Conservation (phyloP, 139 green algal species). For the Dunaliella sp. region DNA sequence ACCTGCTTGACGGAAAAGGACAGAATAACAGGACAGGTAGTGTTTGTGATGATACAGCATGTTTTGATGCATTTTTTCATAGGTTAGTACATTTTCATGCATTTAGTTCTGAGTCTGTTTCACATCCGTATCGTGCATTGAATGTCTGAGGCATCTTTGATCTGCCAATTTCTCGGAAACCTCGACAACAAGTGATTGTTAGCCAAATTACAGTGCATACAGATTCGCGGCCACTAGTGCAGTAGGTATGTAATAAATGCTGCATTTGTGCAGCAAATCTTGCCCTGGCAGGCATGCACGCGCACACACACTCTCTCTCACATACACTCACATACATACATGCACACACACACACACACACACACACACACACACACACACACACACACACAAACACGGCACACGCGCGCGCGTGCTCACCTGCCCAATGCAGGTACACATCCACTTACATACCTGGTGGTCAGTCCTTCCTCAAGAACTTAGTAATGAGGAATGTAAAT, state of each 20-base stretch:
- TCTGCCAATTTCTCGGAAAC: too few relatives aligned
- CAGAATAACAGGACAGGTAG: not conserved
- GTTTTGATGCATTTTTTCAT: not conserved
- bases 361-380: not conserved
- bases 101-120: too few relatives aligned
- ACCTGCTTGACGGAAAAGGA: too few relatives aligned
- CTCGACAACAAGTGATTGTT: too few relatives aligned
- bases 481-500: constrained; percentile 17
- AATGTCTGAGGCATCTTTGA: too few relatives aligned
- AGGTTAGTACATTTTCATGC: too few relatives aligned
- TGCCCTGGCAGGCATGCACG: not conserved
- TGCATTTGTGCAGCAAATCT: not conserved
- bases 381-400: not conserved
- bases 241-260: too few relatives aligned
- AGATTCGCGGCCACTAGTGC: too few relatives aligned
- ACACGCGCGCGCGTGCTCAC: too few relatives aligned
- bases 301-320: not conserved
- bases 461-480: constrained; percentile 25
- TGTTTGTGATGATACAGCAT: not conserved
- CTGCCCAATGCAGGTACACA: constrained; percentile 23
- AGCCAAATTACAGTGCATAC: too few relatives aligned
- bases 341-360: not conserved
- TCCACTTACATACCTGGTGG: constrained; percentile 34
- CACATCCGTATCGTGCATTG: too few relatives aligned
- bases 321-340: not conserved